Evolutionary conservation across 495 filamentous ascomycete species (phyloP).

Genomic region (Penicillium bovifimosum): DNA sequence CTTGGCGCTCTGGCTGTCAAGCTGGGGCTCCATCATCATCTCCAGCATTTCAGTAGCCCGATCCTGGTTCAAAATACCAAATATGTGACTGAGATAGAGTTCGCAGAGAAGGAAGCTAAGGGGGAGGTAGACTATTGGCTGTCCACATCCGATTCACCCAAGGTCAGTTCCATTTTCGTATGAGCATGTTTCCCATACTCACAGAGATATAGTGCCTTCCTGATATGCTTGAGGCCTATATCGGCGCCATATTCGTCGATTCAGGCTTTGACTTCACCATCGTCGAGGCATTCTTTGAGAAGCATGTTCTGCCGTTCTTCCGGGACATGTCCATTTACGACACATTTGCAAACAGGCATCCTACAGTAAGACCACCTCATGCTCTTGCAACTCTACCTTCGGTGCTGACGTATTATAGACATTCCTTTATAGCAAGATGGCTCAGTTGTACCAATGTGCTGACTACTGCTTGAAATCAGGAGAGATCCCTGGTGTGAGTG

Average conservation of each 20-base stretch:
- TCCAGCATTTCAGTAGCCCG: slow-evolving; percentile 54
- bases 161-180: slow-evolving; percentile 29
- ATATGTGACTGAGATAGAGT: slow-evolving; percentile 64
- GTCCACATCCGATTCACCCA: slow-evolving; percentile 64
- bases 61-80: slow-evolving; percentile 59
- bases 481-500: slow-evolving; percentile 41
- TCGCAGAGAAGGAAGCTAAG: slow-evolving; percentile 44
- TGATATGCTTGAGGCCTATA: slow-evolving; percentile 84
- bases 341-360: slow-evolving; percentile 82
- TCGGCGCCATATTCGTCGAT: slow-evolving; percentile 90
- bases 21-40: slow-evolving; percentile 69
- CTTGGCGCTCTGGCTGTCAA: slow-evolving; percentile 73
- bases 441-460: slow-evolving; percentile 46
- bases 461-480: slow-evolving; percentile 51
- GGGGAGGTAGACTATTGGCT: slow-evolving; percentile 79
- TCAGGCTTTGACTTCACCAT: slow-evolving; percentile 70
- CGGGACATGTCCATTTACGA: slow-evolving; percentile 86
- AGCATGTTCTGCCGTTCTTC: slow-evolving; percentile 70
- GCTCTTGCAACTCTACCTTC: slow-evolving; percentile 9
- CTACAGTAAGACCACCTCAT: slow-evolving; percentile 48
- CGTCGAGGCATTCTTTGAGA: slow-evolving; percentile 71
- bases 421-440: slow-evolving; percentile 47
- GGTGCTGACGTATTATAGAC: slow-evolving; percentile 33
- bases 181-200: neutral
- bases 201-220: slow-evolving; percentile 56